Percentiles rank a stretch among this genome's conserved stretches.
Conservation (phyloP, 2,329 filamentous ascomycete genomes). For the Rhytidhysteron rufulum region DNA sequence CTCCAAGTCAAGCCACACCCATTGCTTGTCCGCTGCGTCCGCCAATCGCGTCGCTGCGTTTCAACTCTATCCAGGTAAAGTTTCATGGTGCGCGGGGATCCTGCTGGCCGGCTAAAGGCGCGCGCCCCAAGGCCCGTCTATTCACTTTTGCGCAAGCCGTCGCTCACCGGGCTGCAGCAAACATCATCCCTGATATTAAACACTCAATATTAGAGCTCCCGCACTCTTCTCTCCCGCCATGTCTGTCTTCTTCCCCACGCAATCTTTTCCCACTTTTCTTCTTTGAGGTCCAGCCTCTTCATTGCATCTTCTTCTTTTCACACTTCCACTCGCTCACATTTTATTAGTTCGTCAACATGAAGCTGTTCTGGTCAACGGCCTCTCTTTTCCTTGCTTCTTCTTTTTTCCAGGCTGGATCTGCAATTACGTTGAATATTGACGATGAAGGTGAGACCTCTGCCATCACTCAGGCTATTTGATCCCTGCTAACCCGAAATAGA, state of each 20-base stretch:
- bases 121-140: no score
- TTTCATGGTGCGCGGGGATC: no score
- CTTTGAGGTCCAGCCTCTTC: neutral
- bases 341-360: no score
- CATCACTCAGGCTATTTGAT: neutral
- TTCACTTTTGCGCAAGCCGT: neutral
- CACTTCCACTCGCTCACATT: no score
- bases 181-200: neutral
- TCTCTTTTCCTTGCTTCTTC: constrained; percentile 25
- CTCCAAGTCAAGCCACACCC: no score
- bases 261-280: neutral
- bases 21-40: no score
- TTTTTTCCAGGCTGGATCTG: constrained; percentile 27
- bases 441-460: constrained; percentile 17
- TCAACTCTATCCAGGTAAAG: no score
- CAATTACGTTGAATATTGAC: constrained; percentile 28
- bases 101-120: no score
- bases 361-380: constrained; percentile 15
- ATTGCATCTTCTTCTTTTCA: constrained; percentile 10
- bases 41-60: no score
- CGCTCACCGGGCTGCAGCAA: neutral
- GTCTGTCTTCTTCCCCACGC: neutral
- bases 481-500: constrained; percentile 10
- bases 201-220: neutral
- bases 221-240: neutral